phyloP scores from a whole-genome alignment of 2,329 filamentous ascomycete species.

The Clonostachys sp. region DNA sequence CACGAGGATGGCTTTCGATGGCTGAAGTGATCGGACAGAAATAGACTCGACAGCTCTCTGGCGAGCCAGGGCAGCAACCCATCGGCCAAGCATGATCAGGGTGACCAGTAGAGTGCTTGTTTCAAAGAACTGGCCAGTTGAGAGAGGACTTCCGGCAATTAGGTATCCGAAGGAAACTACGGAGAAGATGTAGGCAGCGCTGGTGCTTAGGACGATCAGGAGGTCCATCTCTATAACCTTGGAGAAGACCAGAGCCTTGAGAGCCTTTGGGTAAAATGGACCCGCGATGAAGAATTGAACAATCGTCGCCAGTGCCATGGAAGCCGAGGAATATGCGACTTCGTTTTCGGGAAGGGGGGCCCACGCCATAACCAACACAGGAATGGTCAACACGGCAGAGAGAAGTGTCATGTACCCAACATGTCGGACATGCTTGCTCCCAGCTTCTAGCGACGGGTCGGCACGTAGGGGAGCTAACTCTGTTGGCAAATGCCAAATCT shows the following conservation, averaged over 20 bases:
- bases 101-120: slow-evolving; percentile 37
- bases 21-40: slow-evolving; percentile 39
- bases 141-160: slow-evolving; percentile 8
- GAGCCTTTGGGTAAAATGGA: slow-evolving; percentile 37
- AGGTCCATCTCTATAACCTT: slow-evolving; percentile 43
- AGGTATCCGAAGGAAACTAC: slow-evolving; percentile 18
- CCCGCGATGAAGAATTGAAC: slow-evolving; percentile 35
- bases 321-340: slow-evolving; percentile 12
- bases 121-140: slow-evolving; percentile 27
- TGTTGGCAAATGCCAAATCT: slow-evolving; percentile 1
- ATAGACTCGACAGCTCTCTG: slow-evolving; percentile 27
- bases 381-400: slow-evolving; percentile 1
- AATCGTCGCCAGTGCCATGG: slow-evolving; percentile 33
- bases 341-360: slow-evolving; percentile 7
- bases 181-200: slow-evolving; percentile 40
- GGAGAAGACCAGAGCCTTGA: slow-evolving; percentile 33
- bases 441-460: slow-evolving; percentile 6
- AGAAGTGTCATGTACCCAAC: slow-evolving; percentile 25
- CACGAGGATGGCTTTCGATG: slow-evolving; percentile 38
- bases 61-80: slow-evolving; percentile 28
- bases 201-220: slow-evolving; percentile 42
- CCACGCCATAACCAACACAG: slow-evolving; percentile 6
- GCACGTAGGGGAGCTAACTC: slow-evolving; percentile 5
- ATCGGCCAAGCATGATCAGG: slow-evolving; percentile 29
- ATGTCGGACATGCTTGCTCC: slow-evolving; percentile 18